Conservation (phyloP, 805 yeast species). For the Teunomyces aglyptinius region DNA sequence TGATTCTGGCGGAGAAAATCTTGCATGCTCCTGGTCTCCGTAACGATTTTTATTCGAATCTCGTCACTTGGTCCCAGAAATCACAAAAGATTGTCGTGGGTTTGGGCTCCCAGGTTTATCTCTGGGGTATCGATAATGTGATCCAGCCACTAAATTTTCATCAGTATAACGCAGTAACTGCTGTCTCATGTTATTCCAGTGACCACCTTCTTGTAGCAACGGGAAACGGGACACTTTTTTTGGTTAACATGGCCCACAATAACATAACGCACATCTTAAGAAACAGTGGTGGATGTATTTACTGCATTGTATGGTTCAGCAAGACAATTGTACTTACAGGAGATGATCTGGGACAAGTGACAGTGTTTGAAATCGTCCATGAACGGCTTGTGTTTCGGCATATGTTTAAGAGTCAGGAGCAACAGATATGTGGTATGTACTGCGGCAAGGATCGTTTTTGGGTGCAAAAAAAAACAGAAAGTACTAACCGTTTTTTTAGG, state of each 20-base stretch:
- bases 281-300: constrained; percentile 42
- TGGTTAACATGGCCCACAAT: constrained; percentile 40
- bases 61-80: constrained; percentile 66
- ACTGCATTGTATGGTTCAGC: constrained; percentile 62
- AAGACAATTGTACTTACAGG: constrained; percentile 55
- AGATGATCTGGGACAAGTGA: constrained; percentile 61
- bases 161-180: constrained; percentile 49
- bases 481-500: constrained; percentile 36
- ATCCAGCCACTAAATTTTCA: constrained; percentile 47
- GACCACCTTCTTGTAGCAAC: constrained; percentile 56
- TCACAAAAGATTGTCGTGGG: constrained; percentile 64
- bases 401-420: constrained; percentile 27
- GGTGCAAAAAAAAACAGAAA: background rate
- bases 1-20: constrained; percentile 10
- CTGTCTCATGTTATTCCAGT: constrained; percentile 54
- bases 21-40: constrained; percentile 63
- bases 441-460: background rate
- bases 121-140: constrained; percentile 54
- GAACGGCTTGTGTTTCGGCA: constrained; percentile 9
- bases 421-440: constrained; percentile 39
- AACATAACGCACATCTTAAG: constrained; percentile 12
- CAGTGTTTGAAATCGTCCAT: constrained; percentile 34
- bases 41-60: constrained; percentile 75
- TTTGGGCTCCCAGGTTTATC: constrained; percentile 52
- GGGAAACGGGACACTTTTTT: constrained; percentile 50